phyloP scores from a whole-genome alignment of 306 rosid species.

The Morella rubra region DNA sequence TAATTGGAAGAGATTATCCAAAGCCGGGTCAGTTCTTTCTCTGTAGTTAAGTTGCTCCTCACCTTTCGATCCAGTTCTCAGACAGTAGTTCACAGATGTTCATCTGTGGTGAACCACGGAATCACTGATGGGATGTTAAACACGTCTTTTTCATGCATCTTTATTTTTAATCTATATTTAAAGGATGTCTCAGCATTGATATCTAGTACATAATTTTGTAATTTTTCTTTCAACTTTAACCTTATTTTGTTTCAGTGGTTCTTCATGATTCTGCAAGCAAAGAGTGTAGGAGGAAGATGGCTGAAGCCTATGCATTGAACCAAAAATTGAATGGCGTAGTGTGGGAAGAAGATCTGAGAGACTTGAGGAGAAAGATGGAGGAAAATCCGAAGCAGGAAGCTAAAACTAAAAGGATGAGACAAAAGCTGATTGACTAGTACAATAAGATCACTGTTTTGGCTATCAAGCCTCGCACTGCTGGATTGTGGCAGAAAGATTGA shows the following conservation, averaged over 20 bases:
- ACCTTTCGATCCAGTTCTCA: conserved; percentile 9
- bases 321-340: conserved; percentile 57
- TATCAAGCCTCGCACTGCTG: not conserved
- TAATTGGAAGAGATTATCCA: conserved; percentile 91
- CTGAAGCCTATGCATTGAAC: conserved; percentile 77
- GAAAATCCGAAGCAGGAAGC: conserved; percentile 39
- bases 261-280: conserved; percentile 80
- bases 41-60: not conserved
- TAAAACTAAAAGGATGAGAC: conserved; percentile 48
- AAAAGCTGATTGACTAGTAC: conserved; percentile 37
- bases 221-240: not conserved
- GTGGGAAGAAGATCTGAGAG: conserved; percentile 58
- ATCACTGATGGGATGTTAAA: not conserved
- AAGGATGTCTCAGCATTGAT: no score
- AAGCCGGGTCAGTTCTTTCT: conserved; percentile 64
- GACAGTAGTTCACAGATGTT: not conserved
- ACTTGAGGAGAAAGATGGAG: conserved; percentile 52
- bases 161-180: no score
- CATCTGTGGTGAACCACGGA: not conserved
- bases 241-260: conserved; percentile 62
- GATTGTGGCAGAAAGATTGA: not conserved
- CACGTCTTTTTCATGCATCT: no score
- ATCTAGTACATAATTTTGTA: no score
- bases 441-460: not conserved
- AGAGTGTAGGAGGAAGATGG: conserved; percentile 73